A percentile compares a stretch with the other conserved stretches of the same genome.
phyloP scores from a whole-genome alignment of 306 rosid genomes.

The Lablab purpureus region DNA sequence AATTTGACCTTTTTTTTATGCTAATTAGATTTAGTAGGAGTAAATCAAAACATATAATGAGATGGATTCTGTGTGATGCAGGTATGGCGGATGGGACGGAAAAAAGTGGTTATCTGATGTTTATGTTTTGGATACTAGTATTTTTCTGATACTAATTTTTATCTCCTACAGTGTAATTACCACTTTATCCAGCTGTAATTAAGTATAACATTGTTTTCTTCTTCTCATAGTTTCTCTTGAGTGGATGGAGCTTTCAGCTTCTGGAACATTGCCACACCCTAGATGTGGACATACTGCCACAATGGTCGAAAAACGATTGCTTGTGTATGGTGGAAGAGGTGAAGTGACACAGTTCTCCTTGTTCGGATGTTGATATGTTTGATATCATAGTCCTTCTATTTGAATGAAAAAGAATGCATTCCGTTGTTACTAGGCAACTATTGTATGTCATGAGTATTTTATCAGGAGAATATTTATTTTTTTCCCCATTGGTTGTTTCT shows the following conservation, averaged over 20 bases:
- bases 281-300: conserved; percentile 96
- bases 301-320: conserved; percentile 90
- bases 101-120: conserved; percentile 97
- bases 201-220: conserved; percentile 44
- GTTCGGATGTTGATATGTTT: not conserved
- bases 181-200: conserved; percentile 37
- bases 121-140: conserved; percentile 95
- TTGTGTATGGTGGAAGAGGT: conserved; percentile 98
- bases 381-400: not conserved
- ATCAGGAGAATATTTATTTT: conserved; percentile 24
- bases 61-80: conserved; percentile 51
- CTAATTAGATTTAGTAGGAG: conserved; percentile 2
- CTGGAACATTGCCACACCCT: conserved; percentile 89
- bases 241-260: conserved; percentile 86
- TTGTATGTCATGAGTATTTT: not conserved
- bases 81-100: conserved; percentile 99
- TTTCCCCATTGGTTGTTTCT: conserved; percentile 17
- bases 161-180: conserved; percentile 1
- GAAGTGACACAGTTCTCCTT: conserved; percentile 42
- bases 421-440: not conserved
- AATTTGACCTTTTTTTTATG: not conserved
- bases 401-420: conserved; percentile 5
- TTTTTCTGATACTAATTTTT: conserved; percentile 36
- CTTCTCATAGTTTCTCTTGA: conserved; percentile 77
- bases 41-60: conserved; percentile 36